Evolutionary conservation across 2,329 filamentous ascomycete genomes (phyloP).

Genomic region (Cladosporium sp.): DNA sequence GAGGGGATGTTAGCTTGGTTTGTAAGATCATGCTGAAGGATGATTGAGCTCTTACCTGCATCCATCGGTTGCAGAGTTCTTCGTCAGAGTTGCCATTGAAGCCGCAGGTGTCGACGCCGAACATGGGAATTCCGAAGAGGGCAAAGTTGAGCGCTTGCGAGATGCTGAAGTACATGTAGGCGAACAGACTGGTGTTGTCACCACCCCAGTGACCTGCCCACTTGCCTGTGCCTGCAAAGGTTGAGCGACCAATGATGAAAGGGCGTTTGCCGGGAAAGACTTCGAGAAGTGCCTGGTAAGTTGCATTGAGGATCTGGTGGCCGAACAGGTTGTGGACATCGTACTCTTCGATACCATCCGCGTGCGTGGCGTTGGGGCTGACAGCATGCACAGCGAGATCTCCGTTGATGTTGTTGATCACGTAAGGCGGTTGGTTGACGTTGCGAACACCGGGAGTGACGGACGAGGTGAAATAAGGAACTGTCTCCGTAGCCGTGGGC

Average conservation of each 20-base stretch:
- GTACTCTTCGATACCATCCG: conserved; percentile 69
- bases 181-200: conserved; percentile 65
- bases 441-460: conserved; percentile 61
- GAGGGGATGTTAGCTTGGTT: neutral
- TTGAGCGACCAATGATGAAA: conserved; percentile 78
- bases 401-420: conserved; percentile 68
- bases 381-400: conserved; percentile 69
- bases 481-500: conserved; percentile 26
- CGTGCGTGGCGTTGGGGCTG: conserved; percentile 71
- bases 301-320: conserved; percentile 70
- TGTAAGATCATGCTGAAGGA: conserved; percentile 51
- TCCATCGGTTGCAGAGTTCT: conserved; percentile 66
- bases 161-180: conserved; percentile 71
- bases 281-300: conserved; percentile 63
- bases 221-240: conserved; percentile 70
- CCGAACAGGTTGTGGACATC: conserved; percentile 79
- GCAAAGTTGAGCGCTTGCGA: conserved; percentile 71
- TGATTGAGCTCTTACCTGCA: neutral
- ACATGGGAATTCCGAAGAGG: conserved; percentile 73
- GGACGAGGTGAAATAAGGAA: conserved; percentile 45
- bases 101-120: conserved; percentile 65
- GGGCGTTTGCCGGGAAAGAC: conserved; percentile 66
- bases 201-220: conserved; percentile 80
- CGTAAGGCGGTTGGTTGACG: conserved; percentile 70
- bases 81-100: conserved; percentile 63